Percentiles rank a stretch among this genome's conserved stretches.
Conservation (phyloP, 2,329 filamentous ascomycete species). For the Aspergillus sojae region DNA sequence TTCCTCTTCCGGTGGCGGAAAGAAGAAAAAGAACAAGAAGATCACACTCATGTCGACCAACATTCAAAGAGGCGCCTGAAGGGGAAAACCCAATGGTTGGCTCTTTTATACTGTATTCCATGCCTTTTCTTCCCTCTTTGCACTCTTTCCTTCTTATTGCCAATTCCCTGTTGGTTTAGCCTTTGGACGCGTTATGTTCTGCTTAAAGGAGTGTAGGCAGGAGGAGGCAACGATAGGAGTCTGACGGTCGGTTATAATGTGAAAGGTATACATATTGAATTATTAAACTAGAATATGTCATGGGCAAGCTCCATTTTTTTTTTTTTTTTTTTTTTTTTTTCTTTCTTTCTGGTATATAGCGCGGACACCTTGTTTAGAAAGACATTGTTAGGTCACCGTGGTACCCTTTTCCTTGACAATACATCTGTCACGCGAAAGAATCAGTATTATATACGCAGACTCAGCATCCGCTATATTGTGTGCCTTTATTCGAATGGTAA, state of each 20-base stretch:
- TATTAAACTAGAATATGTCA: slow-evolving; percentile 1
- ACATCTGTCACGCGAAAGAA: background rate
- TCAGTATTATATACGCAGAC: background rate
- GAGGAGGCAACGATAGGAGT: slow-evolving; percentile 15
- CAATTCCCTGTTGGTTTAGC: background rate
- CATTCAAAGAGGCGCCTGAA: slow-evolving; percentile 59
- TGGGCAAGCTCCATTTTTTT: no score
- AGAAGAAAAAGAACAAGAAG: slow-evolving; percentile 69
- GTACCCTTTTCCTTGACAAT: background rate
- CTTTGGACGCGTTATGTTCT: background rate
- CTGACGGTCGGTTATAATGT: slow-evolving; percentile 4
- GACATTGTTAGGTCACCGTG: background rate
- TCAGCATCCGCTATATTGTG: background rate
- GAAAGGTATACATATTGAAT: slow-evolving; percentile 8
- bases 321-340: background rate
- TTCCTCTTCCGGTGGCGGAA: slow-evolving; percentile 38
- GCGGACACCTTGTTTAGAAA: background rate
- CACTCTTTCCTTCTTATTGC: background rate
- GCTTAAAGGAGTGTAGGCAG: slow-evolving; percentile 4
- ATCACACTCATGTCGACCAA: slow-evolving; percentile 71
- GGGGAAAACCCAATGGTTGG: background rate
- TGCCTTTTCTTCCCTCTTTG: slow-evolving; percentile 5
- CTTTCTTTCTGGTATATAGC: background rate
- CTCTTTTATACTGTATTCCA: background rate
- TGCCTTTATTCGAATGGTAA: background rate